Conservation (phyloP, 2,329 filamentous ascomycete species). For the Talaromyces piceae region DNA sequence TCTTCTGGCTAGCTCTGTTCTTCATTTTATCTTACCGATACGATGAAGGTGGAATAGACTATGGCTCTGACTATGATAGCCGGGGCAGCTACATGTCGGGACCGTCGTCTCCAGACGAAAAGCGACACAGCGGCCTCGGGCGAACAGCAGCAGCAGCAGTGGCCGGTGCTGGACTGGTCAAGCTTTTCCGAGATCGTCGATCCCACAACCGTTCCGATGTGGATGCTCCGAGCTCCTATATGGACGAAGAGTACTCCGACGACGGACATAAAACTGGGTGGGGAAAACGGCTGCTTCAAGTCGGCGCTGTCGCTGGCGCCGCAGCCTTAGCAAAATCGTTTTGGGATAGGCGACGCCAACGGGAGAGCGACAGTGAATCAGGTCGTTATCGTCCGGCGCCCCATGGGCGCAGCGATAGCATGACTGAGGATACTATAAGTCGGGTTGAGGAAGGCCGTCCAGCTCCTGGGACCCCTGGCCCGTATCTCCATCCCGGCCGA, state of each 20-base stretch:
- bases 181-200: conserved; percentile 34
- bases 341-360: conserved; percentile 48
- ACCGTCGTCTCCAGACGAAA: conserved; percentile 43
- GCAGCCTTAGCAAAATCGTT: conserved; percentile 55
- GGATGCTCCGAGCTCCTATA: conserved; percentile 47
- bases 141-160: conserved; percentile 48
- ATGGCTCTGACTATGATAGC: conserved; percentile 48
- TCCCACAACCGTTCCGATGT: conserved; percentile 39
- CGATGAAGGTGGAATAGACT: conserved; percentile 42
- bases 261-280: conserved; percentile 45
- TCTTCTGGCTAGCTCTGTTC: conserved; percentile 64
- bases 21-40: conserved; percentile 71
- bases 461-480: conserved; percentile 10
- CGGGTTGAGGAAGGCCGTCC: conserved; percentile 47
- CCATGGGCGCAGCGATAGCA: conserved; percentile 39
- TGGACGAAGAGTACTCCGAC: conserved; percentile 61
- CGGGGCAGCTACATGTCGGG: conserved; percentile 51
- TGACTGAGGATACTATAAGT: conserved; percentile 35
- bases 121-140: conserved; percentile 38
- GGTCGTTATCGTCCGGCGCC: conserved; percentile 45
- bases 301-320: conserved; percentile 56
- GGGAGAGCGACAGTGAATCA: conserved; percentile 46
- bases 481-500: conserved; percentile 21
- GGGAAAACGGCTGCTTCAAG: conserved; percentile 53
- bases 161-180: conserved; percentile 51